Evolutionary conservation across 495 filamentous ascomycete species (phyloP).

Genomic region (Patellaria atrata): DNA sequence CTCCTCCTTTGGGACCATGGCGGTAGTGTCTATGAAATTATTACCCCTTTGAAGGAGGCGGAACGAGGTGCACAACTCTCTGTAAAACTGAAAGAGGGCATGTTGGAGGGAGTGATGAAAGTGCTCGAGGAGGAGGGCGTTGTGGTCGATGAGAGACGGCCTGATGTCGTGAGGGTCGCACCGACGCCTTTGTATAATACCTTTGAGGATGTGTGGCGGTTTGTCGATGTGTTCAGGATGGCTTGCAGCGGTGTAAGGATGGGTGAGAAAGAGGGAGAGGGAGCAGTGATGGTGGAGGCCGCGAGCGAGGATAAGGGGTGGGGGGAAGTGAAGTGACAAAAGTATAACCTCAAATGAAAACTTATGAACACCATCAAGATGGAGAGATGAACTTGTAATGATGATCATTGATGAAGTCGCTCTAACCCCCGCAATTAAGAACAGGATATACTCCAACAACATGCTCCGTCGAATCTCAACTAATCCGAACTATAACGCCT

Average conservation of each 20-base stretch:
- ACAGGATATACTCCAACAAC: too few relatives aligned
- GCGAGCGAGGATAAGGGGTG: neutral
- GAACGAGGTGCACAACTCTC: slow-evolving; percentile 82
- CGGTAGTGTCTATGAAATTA: slow-evolving; percentile 43
- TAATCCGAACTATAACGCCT: too few relatives aligned
- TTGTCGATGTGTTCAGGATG: too few relatives aligned
- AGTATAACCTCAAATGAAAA: too few relatives aligned
- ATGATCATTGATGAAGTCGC: too few relatives aligned
- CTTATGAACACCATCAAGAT: too few relatives aligned
- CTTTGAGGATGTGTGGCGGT: slow-evolving; percentile 64
- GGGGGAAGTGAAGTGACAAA: slow-evolving; percentile 2
- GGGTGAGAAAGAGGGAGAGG: neutral
- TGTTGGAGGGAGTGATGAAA: slow-evolving; percentile 56
- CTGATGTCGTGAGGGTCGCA: slow-evolving; percentile 84
- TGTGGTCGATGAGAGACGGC: slow-evolving; percentile 77
- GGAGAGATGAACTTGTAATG: too few relatives aligned
- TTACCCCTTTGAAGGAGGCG: slow-evolving; percentile 60
- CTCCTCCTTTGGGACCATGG: slow-evolving; percentile 35
- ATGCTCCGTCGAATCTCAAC: too few relatives aligned
- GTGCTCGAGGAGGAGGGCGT: slow-evolving; percentile 53
- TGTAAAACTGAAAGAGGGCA: slow-evolving; percentile 47
- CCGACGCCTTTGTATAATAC: slow-evolving; percentile 84
- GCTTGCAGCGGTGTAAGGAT: slow-evolving; percentile 1
- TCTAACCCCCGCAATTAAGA: too few relatives aligned
- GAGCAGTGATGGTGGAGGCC: neutral